phyloP scores from a whole-genome alignment of 441 rosid genomes.

The Erodium chrysanthum region DNA sequence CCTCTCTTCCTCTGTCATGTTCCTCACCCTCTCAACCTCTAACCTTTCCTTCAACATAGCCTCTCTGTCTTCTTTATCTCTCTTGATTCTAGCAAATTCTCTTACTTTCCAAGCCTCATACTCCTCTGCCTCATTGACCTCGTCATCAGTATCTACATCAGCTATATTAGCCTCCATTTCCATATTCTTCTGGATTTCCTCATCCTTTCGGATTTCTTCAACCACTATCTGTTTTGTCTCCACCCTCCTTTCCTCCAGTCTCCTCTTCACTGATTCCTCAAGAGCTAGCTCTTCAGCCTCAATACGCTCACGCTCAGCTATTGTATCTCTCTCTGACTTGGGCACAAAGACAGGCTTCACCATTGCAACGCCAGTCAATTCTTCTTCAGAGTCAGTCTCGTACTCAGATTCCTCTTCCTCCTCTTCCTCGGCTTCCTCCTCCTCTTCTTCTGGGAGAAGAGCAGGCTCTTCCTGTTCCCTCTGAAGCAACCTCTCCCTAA shows the following conservation, averaged over 20 bases:
- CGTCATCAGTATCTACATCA: conserved; percentile 86
- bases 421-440: conserved; percentile 29
- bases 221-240: conserved; percentile 75
- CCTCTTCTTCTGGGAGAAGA: conserved; percentile 54
- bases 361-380: conserved; percentile 50
- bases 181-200: conserved; percentile 59
- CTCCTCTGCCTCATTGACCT: conserved; percentile 74
- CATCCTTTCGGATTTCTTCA: conserved; percentile 68
- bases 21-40: too few species aligned
- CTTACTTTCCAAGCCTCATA: conserved; percentile 86
- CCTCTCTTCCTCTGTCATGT: too few species aligned
- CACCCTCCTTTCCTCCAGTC: conserved; percentile 11
- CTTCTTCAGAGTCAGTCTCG: conserved; percentile 86
- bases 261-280: conserved; percentile 65
- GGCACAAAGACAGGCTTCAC: conserved; percentile 76
- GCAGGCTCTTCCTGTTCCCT: conserved; percentile 54
- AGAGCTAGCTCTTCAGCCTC: conserved; percentile 69
- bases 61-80: conserved; percentile 64
- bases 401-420: conserved; percentile 63
- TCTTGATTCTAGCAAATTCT: conserved; percentile 76
- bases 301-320: conserved; percentile 67
- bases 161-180: conserved; percentile 53
- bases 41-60: conserved; percentile 38
- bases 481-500: conserved; percentile 49
- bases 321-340: conserved; percentile 69